These are phyloP conservation scores for Musa beccarii DNA, from an alignment of 176 grass and related monocot species.

Conservation along the genomic window DNA sequence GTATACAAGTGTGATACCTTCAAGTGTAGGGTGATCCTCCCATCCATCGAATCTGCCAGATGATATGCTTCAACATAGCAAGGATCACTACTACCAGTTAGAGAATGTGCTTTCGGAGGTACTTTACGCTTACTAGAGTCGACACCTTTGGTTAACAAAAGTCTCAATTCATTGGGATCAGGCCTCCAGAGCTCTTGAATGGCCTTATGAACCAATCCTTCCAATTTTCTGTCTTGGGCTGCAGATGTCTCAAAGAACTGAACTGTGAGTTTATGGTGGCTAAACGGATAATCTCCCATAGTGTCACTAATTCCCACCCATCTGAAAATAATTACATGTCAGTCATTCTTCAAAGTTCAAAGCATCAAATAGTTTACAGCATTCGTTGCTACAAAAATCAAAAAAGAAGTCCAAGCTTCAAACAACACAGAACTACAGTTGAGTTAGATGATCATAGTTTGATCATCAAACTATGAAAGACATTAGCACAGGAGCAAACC, in stretches of 20 bases:
- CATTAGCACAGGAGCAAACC: too few species aligned
- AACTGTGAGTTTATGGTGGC: constrained; percentile 95
- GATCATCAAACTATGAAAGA: too few species aligned
- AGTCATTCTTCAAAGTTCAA: background rate
- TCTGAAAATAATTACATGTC: constrained; percentile 36
- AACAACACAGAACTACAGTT: background rate
- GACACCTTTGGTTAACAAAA: constrained; percentile 76
- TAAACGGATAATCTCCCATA: constrained; percentile 96
- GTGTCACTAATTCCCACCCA: constrained; percentile 86
- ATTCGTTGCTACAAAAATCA: background rate
- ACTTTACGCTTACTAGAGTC: constrained; percentile 59
- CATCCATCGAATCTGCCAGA: constrained; percentile 82
- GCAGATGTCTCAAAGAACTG: constrained; percentile 78
- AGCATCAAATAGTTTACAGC: background rate
- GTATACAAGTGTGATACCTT: constrained; percentile 35
- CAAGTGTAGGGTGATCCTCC: constrained; percentile 81
- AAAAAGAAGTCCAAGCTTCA: background rate
- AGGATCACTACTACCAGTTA: constrained; percentile 87
- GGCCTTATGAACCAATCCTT: constrained; percentile 95
- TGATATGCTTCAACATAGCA: constrained; percentile 98
- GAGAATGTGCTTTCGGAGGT: constrained; percentile 62
- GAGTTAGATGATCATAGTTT: background rate
- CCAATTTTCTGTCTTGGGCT: constrained; percentile 94
- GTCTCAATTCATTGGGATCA: constrained; percentile 56
- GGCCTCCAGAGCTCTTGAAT: constrained; percentile 92